phyloP scores from a whole-genome alignment of 2,329 filamentous ascomycete genomes.

The Mollisiaceae sp. region DNA sequence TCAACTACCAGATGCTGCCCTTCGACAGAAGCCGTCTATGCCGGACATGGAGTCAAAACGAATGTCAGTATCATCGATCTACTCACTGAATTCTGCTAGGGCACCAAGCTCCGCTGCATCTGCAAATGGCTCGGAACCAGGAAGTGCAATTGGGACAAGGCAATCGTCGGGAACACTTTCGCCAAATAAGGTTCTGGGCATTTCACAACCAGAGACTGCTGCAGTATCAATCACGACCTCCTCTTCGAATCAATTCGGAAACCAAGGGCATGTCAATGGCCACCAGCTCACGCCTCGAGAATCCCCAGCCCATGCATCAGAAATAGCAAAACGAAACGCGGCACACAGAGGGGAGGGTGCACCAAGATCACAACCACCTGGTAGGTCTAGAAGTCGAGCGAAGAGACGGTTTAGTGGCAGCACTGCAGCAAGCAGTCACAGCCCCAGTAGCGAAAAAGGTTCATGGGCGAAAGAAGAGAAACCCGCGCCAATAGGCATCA shows the following conservation, averaged over 20 bases:
- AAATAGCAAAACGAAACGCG: conserved; percentile 42
- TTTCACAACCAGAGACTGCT: conserved; percentile 56
- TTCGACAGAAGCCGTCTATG: conserved; percentile 52
- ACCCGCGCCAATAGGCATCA: conserved; percentile 67
- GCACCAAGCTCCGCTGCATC: conserved; percentile 58
- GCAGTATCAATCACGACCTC: conserved; percentile 60
- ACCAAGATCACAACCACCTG: conserved; percentile 49
- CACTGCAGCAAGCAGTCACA: conserved; percentile 81
- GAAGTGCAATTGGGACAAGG: conserved; percentile 29
- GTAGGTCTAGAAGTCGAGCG: conserved; percentile 68
- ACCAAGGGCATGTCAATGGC: conserved; percentile 50
- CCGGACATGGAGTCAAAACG: conserved; percentile 64
- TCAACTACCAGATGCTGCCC: conserved; percentile 54
- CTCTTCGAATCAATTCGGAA: conserved; percentile 47
- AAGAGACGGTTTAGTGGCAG: conserved; percentile 82
- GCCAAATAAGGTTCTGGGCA: conserved; percentile 29
- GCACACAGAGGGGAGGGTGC: conserved; percentile 39
- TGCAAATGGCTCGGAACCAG: conserved; percentile 57
- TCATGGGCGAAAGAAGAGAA: conserved; percentile 58
- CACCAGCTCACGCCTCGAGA: conserved; percentile 52
- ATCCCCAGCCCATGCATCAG: conserved; percentile 37
- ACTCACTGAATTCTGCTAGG: conserved; percentile 66
- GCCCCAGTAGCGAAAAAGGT: conserved; percentile 73
- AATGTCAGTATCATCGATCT: conserved; percentile 74
- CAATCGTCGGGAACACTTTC: conserved; percentile 31